Evolutionary conservation across 2,329 filamentous ascomycete species (phyloP).

Genomic region (Aureobasidium zeae): DNA sequence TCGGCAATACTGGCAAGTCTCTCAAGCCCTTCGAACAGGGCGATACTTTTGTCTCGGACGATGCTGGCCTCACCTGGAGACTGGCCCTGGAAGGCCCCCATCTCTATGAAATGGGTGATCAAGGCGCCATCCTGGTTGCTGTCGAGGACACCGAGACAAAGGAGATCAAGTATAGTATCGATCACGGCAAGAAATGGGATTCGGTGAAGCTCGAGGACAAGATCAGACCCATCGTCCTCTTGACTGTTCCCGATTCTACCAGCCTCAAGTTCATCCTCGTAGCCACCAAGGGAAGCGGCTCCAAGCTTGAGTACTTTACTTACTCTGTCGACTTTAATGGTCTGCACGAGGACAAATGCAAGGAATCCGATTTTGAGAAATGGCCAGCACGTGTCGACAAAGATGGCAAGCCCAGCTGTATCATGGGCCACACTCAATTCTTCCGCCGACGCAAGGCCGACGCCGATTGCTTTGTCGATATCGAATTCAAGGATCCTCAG

Average conservation of each 20-base stretch:
- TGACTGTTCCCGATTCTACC: conserved; percentile 85
- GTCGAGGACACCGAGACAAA: conserved; percentile 60
- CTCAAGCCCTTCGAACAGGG: conserved; percentile 64
- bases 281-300: conserved; percentile 47
- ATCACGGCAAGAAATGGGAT: conserved; percentile 83
- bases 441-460: conserved; percentile 78
- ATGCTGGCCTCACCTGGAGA: conserved; percentile 80
- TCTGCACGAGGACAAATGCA: conserved; percentile 71
- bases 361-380: conserved; percentile 66
- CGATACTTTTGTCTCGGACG: conserved; percentile 78
- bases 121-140: conserved; percentile 80
- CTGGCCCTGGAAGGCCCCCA: conserved; percentile 68
- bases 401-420: conserved; percentile 70
- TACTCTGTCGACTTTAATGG: conserved; percentile 76
- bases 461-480: conserved; percentile 79
- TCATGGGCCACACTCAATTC: conserved; percentile 93
- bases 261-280: conserved; percentile 82
- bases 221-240: conserved; percentile 63
- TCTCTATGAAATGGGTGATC: conserved; percentile 93
- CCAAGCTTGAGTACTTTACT: conserved; percentile 41
- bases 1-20: conserved; percentile 76
- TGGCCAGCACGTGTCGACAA: conserved; percentile 80
- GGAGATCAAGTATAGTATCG: conserved; percentile 66
- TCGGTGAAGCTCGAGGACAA: conserved; percentile 59
- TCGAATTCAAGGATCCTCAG: conserved; percentile 70